Base-by-base conservation (phyloP, 2,329 filamentous ascomycete species). In the Exophiala sideris region DNA sequence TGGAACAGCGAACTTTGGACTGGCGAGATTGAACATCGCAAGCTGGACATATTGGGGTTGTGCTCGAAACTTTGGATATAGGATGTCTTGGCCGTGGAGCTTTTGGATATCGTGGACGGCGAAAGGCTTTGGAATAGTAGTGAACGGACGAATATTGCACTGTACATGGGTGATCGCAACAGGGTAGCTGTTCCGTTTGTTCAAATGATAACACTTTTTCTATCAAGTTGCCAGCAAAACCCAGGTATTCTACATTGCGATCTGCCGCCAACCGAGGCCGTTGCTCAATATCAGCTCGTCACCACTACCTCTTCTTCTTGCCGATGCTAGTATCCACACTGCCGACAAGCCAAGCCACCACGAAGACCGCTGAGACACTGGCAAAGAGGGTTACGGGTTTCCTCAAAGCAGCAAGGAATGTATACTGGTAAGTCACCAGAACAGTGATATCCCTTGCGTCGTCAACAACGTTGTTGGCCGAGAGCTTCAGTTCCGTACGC, bases 311-410 rank as follows among this genome's bases (percentile, higher is more conserved):
- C 50, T 40, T 54, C 67, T 78, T 78, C 70, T 77, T 81, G 60
- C 79, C 84, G 72, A 96, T 95, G 69, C 88, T 91, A 42, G 91
- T 81, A 68, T 96, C 86, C 59, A 96, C 76, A 66, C 83, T 86
- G 32, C 90, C 87, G 55, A 96, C 70, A 3, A 84, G 74, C 85
- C 88, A 96, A 4, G 82, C 80, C 1, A 84, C 79, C 38, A 83
- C 77, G 71, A 95, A 96, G 10, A 95, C 73, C n/a, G 79, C 76
- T 61, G 95, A 68, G 59, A 88, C 73, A 64, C 87, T 90, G 32
- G 77, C 76, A 61, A 94, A 89, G 56, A 97, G 82, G 20, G 92
- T 83, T 16, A 95, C 62, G 1, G 94, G 94, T 77, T 99, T 99
- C 66, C 91, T 84, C 65, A 96, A 81, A 36, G 82, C 83, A 24